phyloP scores from a whole-genome alignment of 2,329 filamentous ascomycete species.

The Taxawa tesnikishii region DNA sequence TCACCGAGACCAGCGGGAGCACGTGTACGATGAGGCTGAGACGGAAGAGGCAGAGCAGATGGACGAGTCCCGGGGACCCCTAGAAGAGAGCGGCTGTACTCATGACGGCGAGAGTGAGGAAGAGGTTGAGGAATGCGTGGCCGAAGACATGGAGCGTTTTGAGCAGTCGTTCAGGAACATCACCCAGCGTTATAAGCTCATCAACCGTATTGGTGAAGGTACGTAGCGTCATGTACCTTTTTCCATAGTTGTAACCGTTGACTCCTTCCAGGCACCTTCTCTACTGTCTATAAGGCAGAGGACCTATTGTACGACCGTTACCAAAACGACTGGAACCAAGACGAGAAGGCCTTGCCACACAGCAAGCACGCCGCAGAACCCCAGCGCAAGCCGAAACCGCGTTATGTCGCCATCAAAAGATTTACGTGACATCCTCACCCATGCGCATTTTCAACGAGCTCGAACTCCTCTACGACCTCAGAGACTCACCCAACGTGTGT shows the following conservation, averaged over 20 bases:
- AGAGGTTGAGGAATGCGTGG: constrained; percentile 53
- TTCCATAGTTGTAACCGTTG: constrained; percentile 7
- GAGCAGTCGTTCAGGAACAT: constrained; percentile 75
- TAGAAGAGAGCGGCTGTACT: constrained; percentile 38
- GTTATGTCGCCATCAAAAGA: constrained; percentile 98
- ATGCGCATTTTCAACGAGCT: constrained; percentile 91
- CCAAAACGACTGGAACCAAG: constrained; percentile 75
- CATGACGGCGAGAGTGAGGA: constrained; percentile 46
- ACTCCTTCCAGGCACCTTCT: constrained; percentile 66
- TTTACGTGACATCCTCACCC: constrained; percentile 95
- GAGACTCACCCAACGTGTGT: constrained; percentile 73
- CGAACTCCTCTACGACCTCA: constrained; percentile 79
- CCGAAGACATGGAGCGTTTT: constrained; percentile 78
- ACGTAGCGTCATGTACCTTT: constrained; percentile 13
- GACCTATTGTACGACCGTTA: constrained; percentile 76
- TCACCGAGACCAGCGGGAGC: constrained; percentile 6
- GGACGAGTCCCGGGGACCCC: constrained; percentile 36
- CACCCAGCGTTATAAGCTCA: constrained; percentile 70
- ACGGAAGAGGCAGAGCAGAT: constrained; percentile 14
- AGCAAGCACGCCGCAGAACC: constrained; percentile 39
- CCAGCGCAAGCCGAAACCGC: constrained; percentile 38
- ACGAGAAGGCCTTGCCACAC: constrained; percentile 51
- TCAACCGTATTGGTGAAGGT: constrained; percentile 97
- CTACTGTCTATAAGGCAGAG: constrained; percentile 97
- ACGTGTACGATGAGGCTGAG: constrained; percentile 8